phyloP scores from a whole-genome alignment of 2,329 filamentous ascomycete genomes.

The Orbilia blumenaviensis region DNA sequence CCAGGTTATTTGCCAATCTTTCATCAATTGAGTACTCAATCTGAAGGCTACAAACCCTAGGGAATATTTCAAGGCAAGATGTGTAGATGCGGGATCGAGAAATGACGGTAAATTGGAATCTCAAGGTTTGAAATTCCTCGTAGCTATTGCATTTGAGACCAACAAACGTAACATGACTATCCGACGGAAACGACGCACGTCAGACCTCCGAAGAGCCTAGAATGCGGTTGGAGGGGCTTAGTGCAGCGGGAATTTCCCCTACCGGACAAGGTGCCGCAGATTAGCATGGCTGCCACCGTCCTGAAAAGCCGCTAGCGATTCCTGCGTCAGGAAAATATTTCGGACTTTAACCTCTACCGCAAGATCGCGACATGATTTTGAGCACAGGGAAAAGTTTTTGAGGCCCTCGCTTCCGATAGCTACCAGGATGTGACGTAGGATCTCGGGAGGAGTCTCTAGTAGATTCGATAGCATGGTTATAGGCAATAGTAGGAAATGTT shows the following conservation, averaged over 20 bases:
- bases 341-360: constrained; percentile 4
- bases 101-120: constrained; percentile 6
- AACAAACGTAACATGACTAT: constrained; percentile 20
- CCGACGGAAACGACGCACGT: not conserved
- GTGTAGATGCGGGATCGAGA: constrained; percentile 9
- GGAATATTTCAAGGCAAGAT: constrained; percentile 6
- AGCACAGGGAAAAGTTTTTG: constrained; percentile 28
- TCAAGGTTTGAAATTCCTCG: constrained; percentile 9
- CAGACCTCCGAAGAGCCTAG: constrained; percentile 9
- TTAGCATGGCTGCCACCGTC: constrained; percentile 18
- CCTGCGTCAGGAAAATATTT: constrained; percentile 1
- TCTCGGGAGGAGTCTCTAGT: constrained; percentile 11
- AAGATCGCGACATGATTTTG: constrained; percentile 27
- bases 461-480: constrained; percentile 12
- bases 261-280: constrained; percentile 7
- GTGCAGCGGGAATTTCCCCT: constrained; percentile 4
- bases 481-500: constrained; percentile 2
- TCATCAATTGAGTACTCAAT: constrained; percentile 14
- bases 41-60: not conserved
- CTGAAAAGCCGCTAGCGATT: constrained; percentile 17
- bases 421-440: constrained; percentile 13
- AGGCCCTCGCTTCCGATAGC: constrained; percentile 21
- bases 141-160: constrained; percentile 14
- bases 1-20: constrained; percentile 5
- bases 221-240: not conserved